Evolutionary conservation across 331 rosid species (phyloP).

Genomic region (Rosa hybrid): DNA sequence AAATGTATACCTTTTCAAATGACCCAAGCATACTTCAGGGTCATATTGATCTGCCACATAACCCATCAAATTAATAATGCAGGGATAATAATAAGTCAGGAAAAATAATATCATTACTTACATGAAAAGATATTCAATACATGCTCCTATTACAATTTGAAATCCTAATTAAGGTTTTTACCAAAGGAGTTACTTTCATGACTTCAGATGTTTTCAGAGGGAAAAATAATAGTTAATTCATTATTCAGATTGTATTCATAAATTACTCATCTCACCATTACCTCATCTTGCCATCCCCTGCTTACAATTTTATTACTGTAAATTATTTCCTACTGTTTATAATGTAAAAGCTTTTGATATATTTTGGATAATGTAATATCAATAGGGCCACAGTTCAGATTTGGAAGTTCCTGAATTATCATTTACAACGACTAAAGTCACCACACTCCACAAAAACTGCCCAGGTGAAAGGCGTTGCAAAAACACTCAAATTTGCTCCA

Average conservation of each 20-base stretch:
- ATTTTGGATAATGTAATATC: background rate
- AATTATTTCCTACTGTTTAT: too few relatives aligned
- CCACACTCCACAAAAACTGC: background rate
- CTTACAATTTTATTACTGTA: too few relatives aligned
- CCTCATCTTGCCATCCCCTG: too few relatives aligned
- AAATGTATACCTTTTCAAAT: conserved; percentile 81
- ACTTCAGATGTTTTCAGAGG: background rate
- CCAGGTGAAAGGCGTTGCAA: background rate
- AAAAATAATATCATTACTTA: background rate
- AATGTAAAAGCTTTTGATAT: too few relatives aligned
- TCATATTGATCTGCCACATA: conserved; percentile 84
- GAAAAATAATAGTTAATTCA: background rate
- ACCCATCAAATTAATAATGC: conserved; percentile 23
- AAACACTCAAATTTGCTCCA: background rate
- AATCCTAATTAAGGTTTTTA: background rate
- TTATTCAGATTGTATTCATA: background rate
- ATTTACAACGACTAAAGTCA: background rate
- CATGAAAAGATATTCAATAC: background rate
- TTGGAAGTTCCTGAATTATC: background rate
- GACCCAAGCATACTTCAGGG: conserved; percentile 95
- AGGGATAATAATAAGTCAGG: background rate
- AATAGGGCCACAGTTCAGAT: background rate
- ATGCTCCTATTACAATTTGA: background rate
- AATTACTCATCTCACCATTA: too few relatives aligned
- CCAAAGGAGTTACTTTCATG: background rate